Evolutionary conservation across 768 basidiomycete genomes (phyloP).

Genomic region (Podaxis rugospora): DNA sequence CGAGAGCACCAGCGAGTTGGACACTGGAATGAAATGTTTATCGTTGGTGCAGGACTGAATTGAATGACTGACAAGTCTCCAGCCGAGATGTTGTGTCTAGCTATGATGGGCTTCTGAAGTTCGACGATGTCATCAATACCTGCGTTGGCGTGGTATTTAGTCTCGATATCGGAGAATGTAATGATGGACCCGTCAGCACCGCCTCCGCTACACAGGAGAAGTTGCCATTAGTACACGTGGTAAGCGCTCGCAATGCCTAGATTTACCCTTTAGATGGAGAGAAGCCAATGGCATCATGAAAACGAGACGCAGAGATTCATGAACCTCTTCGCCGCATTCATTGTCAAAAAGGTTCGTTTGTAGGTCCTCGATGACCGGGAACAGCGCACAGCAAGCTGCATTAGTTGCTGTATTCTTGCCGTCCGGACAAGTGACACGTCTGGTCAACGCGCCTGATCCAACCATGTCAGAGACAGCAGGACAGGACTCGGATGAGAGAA

Average conservation of each 20-base stretch:
- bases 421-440: constrained; percentile 24
- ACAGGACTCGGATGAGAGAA: not conserved
- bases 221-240: not conserved
- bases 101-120: constrained; percentile 29
- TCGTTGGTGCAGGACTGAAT: constrained; percentile 9
- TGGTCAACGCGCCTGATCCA: constrained; percentile 1
- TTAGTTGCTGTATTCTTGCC: constrained; percentile 24
- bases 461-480: not conserved
- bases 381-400: constrained; percentile 31
- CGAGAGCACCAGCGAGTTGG: constrained; percentile 43
- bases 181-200: constrained; percentile 43
- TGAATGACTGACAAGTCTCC: constrained; percentile 42
- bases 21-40: constrained; percentile 26
- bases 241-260: not conserved
- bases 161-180: constrained; percentile 38
- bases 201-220: constrained; percentile 13
- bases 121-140: constrained; percentile 40
- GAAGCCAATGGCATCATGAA: constrained; percentile 42
- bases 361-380: constrained; percentile 34
- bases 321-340: constrained; percentile 26
- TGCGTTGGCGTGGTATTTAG: constrained; percentile 36
- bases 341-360: constrained; percentile 29
- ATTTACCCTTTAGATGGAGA: constrained; percentile 18
- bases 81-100: constrained; percentile 29
- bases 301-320: constrained; percentile 22